Conservation (phyloP, 2,329 filamentous ascomycete species). For the Mollisia scopiformis region DNA sequence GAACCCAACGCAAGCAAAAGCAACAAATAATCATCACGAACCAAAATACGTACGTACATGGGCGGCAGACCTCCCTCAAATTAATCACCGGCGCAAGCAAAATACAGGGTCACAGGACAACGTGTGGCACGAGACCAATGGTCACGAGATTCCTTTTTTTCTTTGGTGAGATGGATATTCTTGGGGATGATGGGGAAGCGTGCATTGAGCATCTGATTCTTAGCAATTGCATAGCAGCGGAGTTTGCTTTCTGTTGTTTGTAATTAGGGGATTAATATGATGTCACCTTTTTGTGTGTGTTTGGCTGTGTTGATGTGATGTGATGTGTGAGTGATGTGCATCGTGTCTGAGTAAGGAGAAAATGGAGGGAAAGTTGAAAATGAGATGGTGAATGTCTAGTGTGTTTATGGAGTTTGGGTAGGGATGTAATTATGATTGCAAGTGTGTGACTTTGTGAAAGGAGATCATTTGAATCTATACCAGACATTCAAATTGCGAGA, state of each 20-base stretch:
- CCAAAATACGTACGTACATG: neutral
- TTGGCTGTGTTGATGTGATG: neutral
- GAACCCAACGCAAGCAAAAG: neutral
- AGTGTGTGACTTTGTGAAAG: no score
- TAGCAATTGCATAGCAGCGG: neutral
- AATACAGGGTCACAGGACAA: neutral
- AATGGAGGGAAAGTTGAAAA: no score
- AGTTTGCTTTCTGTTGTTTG: neutral
- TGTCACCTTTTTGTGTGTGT: neutral
- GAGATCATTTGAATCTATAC: no score
- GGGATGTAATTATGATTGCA: no score
- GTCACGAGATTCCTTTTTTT: neutral
- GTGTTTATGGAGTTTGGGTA: no score
- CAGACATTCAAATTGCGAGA: no score
- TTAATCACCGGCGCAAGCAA: neutral
- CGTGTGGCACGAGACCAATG: slow-evolving; percentile 4
- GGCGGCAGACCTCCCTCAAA: neutral
- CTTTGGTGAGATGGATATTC: no score
- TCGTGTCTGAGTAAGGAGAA: neutral
- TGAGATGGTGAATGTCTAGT: no score
- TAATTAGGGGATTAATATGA: neutral
- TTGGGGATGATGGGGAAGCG: slow-evolving; percentile 6
- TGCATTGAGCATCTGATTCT: neutral
- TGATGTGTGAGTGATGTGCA: neutral
- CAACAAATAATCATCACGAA: neutral